Percentiles rank a stretch among this genome's conserved stretches.
phyloP scores from a whole-genome alignment of 805 yeast species.

The Saturnispora bothae region DNA sequence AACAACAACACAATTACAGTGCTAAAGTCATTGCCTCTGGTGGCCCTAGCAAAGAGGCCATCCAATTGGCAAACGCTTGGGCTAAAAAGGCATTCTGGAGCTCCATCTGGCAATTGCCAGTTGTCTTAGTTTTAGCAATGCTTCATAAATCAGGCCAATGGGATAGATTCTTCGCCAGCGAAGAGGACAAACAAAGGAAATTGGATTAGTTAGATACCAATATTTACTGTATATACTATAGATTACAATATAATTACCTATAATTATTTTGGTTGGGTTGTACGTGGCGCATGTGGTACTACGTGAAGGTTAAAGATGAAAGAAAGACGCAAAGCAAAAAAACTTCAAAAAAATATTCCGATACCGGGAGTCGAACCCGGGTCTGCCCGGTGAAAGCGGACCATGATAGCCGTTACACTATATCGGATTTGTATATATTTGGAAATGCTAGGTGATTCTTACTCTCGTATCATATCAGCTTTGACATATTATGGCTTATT shows the following conservation, averaged over 20 bases:
- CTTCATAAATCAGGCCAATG: slow-evolving; percentile 91
- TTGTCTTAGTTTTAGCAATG: slow-evolving; percentile 82
- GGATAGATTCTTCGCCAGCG: slow-evolving; percentile 49
- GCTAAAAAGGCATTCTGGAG: slow-evolving; percentile 91
- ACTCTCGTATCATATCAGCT: too few species aligned
- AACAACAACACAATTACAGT: slow-evolving; percentile 55
- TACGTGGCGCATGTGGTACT: too few species aligned
- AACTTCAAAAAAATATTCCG: slow-evolving; percentile 32
- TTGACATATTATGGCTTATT: too few species aligned
- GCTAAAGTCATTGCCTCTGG: slow-evolving; percentile 24
- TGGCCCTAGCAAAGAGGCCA: slow-evolving; percentile 44
- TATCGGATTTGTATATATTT: slow-evolving; percentile 54
- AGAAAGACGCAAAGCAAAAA: too few species aligned
- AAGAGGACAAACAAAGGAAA: slow-evolving; percentile 12
- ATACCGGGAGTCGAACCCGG: slow-evolving; percentile 83
- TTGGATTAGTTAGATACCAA: not conserved
- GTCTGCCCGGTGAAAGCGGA: slow-evolving; percentile 77
- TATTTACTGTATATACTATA: not conserved
- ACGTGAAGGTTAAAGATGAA: not conserved
- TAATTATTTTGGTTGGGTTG: too few species aligned
- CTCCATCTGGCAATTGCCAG: slow-evolving; percentile 89
- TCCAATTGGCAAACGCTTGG: slow-evolving; percentile 48
- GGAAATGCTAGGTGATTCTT: too few species aligned
- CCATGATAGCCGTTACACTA: slow-evolving; percentile 81
- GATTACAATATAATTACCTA: too few species aligned